Evolutionary conservation across 805 yeast genomes (phyloP).

Genomic region (Lipomyces orientalis): DNA sequence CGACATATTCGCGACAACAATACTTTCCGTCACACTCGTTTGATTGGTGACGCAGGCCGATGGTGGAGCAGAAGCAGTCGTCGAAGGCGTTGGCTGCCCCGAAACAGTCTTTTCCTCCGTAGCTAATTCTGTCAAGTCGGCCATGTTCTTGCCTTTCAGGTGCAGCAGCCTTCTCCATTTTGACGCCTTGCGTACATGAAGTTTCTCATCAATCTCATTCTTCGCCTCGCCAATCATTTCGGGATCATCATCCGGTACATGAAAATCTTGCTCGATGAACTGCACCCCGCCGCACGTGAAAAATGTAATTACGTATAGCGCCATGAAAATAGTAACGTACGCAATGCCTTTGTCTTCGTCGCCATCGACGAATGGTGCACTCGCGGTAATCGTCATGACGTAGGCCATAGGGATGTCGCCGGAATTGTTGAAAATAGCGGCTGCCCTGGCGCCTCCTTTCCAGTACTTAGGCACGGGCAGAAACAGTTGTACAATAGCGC

Average conservation of each 20-base stretch:
- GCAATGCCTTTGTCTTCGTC: conserved; percentile 82
- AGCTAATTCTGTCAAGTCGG: neutral
- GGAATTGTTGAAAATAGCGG: conserved; percentile 77
- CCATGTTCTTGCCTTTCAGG: neutral
- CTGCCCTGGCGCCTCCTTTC: conserved; percentile 75
- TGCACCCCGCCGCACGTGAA: conserved; percentile 79
- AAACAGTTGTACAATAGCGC: conserved; percentile 47
- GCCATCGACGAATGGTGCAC: conserved; percentile 58
- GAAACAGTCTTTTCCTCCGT: neutral
- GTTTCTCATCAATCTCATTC: conserved; percentile 1
- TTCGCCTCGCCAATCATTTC: conserved; percentile 15
- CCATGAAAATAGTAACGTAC: conserved; percentile 76
- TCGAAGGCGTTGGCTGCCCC: neutral
- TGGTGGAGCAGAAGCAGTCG: neutral
- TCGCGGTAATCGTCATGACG: conserved; percentile 64
- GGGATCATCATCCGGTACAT: conserved; percentile 32
- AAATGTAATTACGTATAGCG: conserved; percentile 68
- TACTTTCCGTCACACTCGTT: neutral
- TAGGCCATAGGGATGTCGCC: conserved; percentile 88
- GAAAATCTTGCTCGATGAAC: conserved; percentile 73
- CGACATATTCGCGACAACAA: neutral
- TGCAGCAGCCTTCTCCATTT: conserved; percentile 5
- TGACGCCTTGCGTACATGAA: conserved; percentile 34
- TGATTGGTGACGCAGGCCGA: neutral
- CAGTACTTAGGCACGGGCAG: conserved; percentile 73